These are phyloP conservation scores for Trebouxia sp. DNA, from an alignment of 139 green algal genomes.

Conservation along the genomic window DNA sequence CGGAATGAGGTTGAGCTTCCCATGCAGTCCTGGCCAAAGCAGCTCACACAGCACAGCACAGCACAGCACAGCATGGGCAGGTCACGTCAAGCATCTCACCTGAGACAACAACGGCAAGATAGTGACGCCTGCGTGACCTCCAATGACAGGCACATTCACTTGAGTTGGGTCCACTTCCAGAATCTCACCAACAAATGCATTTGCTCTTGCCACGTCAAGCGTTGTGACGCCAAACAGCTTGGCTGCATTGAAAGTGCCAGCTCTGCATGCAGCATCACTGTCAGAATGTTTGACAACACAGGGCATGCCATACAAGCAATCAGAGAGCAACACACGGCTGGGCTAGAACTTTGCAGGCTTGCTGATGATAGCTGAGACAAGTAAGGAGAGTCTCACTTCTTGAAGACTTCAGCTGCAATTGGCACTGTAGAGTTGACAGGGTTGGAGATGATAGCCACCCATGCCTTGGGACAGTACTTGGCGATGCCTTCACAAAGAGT, in stretches of 20 bases:
- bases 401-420: constrained; percentile 93
- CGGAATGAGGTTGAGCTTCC: background rate
- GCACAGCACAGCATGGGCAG: too few relatives aligned
- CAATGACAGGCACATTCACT: constrained; percentile 92
- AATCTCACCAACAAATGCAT: constrained; percentile 84
- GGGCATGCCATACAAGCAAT: background rate
- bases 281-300: background rate
- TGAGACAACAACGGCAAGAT: constrained; percentile 96
- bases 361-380: background rate
- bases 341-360: background rate
- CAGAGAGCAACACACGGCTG: background rate
- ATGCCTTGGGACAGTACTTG: constrained; percentile 74
- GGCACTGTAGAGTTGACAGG: constrained; percentile 99
- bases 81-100: constrained; percentile 51
- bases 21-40: background rate
- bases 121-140: constrained; percentile 90
- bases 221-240: constrained; percentile 95
- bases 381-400: constrained; percentile 33
- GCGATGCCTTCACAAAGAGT: constrained; percentile 66
- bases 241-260: constrained; percentile 86
- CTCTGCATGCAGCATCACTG: constrained; percentile 1
- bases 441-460: constrained; percentile 97
- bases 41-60: too few relatives aligned
- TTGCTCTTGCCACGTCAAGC: constrained; percentile 90
- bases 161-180: constrained; percentile 67